Evolutionary conservation across 352 stramenopile genomes (phyloP).

Genomic region (Achlya hypogyna): DNA sequence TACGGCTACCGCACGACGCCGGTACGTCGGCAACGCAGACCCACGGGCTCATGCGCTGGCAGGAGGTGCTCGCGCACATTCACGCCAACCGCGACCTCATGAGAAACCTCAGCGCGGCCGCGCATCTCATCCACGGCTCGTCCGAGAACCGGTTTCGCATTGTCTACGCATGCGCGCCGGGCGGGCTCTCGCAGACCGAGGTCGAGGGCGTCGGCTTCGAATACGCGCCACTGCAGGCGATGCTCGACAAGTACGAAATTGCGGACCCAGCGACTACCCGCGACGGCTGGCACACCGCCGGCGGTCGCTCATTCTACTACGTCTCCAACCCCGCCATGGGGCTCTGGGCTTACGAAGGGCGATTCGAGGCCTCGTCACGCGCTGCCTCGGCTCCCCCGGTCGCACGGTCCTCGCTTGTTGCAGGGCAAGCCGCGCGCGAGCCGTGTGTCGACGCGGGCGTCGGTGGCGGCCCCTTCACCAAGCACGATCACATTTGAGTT

Average conservation of each 20-base stretch:
- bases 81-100: constrained; percentile 89
- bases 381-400: neutral
- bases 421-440: constrained; percentile 35
- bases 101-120: constrained; percentile 90
- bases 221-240: constrained; percentile 81
- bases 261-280: constrained; percentile 41
- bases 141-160: constrained; percentile 96
- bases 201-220: constrained; percentile 90
- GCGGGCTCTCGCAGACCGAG: constrained; percentile 87
- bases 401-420: constrained; percentile 24
- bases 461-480: constrained; percentile 61
- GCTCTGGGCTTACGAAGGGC: constrained; percentile 88
- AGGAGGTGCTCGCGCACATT: constrained; percentile 89
- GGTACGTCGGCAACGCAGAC: constrained; percentile 25
- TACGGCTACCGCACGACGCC: constrained; percentile 95
- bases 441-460: constrained; percentile 59
- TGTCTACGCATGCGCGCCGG: constrained; percentile 86
- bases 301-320: constrained; percentile 90
- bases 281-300: constrained; percentile 90
- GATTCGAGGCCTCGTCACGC: constrained; percentile 52
- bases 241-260: constrained; percentile 78
- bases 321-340: constrained; percentile 95
- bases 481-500: constrained; percentile 1
- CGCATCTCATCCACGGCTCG: constrained; percentile 96
- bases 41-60: neutral